phyloP scores from a whole-genome alignment of 179 eudicot genomes.

The Dionaea muscipula region DNA sequence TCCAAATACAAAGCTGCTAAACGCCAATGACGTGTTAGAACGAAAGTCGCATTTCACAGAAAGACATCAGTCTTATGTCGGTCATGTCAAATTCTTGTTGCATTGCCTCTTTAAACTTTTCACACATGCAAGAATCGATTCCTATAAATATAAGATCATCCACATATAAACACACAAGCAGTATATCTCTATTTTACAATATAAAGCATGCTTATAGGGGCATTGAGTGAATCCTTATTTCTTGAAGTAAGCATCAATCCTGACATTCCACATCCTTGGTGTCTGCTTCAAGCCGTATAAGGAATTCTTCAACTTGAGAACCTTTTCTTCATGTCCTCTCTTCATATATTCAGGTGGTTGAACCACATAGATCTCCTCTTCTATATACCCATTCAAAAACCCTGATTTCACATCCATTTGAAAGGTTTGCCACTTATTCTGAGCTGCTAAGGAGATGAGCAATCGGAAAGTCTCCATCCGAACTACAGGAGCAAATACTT shows the following conservation, averaged over 20 bases:
- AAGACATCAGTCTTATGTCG: too few relatives aligned
- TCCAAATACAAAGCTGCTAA: too few relatives aligned
- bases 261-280: neutral
- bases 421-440: neutral
- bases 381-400: neutral
- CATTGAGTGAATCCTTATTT: neutral
- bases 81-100: too few relatives aligned
- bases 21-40: too few relatives aligned
- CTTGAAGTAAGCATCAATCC: too few relatives aligned
- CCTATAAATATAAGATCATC: too few relatives aligned
- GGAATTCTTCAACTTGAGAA: neutral
- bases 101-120: neutral
- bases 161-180: too few relatives aligned
- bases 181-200: neutral
- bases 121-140: neutral
- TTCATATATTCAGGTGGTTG: neutral
- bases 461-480: conserved; percentile 3
- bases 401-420: conserved; percentile 10
- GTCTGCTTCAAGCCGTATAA: conserved; percentile 3
- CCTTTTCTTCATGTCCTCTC: neutral
- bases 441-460: conserved; percentile 1
- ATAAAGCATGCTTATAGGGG: neutral
- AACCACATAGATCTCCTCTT: conserved; percentile 3
- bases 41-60: too few relatives aligned
- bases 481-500: too few relatives aligned